Conservation (phyloP, 495 filamentous ascomycete species). For the Penicillium pulvis region DNA sequence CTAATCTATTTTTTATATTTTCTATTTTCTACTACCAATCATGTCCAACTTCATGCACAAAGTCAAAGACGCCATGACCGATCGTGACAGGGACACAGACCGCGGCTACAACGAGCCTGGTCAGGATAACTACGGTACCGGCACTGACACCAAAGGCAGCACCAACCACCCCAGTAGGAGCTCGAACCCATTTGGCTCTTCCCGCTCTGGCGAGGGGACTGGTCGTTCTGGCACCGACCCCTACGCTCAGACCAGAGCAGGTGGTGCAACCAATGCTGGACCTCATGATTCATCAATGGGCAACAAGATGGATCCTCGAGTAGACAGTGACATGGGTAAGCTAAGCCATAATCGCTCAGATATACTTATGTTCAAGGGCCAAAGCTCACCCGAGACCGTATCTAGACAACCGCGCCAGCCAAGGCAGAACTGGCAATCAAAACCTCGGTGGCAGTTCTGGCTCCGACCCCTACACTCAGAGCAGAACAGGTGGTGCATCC, state of each 20-base stretch:
- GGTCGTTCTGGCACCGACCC: neutral
- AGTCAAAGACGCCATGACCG: slow-evolving; percentile 62
- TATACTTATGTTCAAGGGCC: neutral
- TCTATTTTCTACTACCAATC: neutral
- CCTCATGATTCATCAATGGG: slow-evolving; percentile 41
- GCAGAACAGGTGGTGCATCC: slow-evolving; percentile 16
- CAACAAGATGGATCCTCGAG: slow-evolving; percentile 54
- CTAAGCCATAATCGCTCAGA: neutral
- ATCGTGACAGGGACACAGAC: slow-evolving; percentile 14
- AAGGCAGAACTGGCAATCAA: too few species aligned
- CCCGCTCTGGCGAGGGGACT: neutral
- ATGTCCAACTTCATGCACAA: slow-evolving; percentile 70
- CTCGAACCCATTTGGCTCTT: neutral
- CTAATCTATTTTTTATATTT: too few species aligned
- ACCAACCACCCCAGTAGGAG: neutral
- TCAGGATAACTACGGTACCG: neutral
- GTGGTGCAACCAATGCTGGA: slow-evolving; percentile 22
- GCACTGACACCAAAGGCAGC: too few species aligned
- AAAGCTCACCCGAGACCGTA: neutral
- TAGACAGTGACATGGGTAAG: slow-evolving; percentile 45
- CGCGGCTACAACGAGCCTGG: neutral
- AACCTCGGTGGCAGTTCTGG: neutral
- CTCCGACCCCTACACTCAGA: slow-evolving; percentile 14
- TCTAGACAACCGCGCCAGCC: neutral
- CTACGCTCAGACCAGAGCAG: slow-evolving; percentile 25